A percentile compares a stretch with the other conserved stretches of the same genome.
phyloP scores from a whole-genome alignment of 2,329 filamentous ascomycete genomes.

The Neobulgaria alba region DNA sequence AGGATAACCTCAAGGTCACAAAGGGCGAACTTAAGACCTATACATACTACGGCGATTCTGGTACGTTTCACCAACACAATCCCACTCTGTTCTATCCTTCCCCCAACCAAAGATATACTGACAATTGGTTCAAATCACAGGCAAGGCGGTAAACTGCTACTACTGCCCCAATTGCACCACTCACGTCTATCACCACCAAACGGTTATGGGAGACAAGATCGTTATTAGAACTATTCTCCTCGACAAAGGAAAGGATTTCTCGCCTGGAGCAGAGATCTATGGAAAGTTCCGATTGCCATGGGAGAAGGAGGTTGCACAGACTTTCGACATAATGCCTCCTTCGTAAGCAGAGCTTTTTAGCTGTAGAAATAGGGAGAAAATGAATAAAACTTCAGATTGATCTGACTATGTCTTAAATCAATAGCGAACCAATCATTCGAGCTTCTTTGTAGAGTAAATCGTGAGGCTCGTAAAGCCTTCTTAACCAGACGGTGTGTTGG shows the following conservation, averaged over 20 bases:
- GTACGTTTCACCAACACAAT: conserved; percentile 28
- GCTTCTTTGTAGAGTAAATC: no score
- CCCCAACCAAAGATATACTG: no score
- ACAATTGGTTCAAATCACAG: no score
- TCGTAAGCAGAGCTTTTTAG: no score
- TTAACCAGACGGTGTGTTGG: no score
- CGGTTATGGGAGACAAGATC: conserved; percentile 42
- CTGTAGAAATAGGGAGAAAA: no score
- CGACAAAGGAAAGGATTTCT: conserved; percentile 38
- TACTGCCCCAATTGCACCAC: conserved; percentile 48
- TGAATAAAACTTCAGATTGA: no score
- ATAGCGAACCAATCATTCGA: no score
- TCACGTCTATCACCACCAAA: conserved; percentile 46
- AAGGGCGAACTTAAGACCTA: conserved; percentile 42
- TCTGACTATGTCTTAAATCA: no score
- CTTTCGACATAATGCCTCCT: conserved; percentile 37
- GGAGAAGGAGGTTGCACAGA: conserved; percentile 43
- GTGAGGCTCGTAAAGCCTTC: no score
- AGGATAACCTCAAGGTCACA: conserved; percentile 40
- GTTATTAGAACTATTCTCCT: conserved; percentile 43
- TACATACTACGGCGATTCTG: conserved; percentile 47
- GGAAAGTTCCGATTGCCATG: conserved; percentile 42
- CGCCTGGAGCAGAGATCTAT: conserved; percentile 44
- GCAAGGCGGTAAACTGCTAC: conserved; percentile 47
- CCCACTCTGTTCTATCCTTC: background rate